A percentile compares a stretch with the other conserved stretches of the same genome.
Evolutionary conservation across 208 protist species (phyloP).

Genomic region (Trichomonas vaginalis): DNA sequence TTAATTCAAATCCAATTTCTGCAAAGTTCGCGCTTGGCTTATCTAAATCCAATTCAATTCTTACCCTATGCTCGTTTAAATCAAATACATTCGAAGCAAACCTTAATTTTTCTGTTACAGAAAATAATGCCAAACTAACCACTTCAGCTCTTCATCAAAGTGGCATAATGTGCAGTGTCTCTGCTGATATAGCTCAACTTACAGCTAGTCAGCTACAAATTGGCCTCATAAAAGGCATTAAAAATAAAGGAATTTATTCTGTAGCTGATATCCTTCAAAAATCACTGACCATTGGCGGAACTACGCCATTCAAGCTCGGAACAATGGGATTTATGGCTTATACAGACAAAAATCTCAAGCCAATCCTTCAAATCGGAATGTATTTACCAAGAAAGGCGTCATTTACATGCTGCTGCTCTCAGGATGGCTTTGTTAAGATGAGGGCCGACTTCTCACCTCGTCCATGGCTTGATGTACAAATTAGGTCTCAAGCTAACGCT

Average conservation of each 20-base stretch:
- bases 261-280: background rate
- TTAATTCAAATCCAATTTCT: background rate
- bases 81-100: background rate
- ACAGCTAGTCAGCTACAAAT: background rate
- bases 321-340: background rate
- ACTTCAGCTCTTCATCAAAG: background rate
- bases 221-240: background rate
- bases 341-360: background rate
- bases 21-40: background rate
- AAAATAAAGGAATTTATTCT: background rate
- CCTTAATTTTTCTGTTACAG: background rate
- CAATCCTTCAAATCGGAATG: background rate
- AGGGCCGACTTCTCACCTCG: background rate
- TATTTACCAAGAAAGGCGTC: background rate
- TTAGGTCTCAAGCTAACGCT: background rate
- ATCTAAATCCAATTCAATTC: background rate
- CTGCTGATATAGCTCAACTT: background rate
- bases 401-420: background rate
- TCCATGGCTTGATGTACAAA: background rate
- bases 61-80: background rate
- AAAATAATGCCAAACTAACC: background rate
- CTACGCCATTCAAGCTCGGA: background rate
- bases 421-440: background rate
- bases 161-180: background rate
- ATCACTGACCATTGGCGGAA: background rate